A percentile compares a stretch with the other conserved stretches of the same genome.
Evolutionary conservation across 2,329 filamentous ascomycete species (phyloP).

Genomic region (Stemphylium vesicarium): DNA sequence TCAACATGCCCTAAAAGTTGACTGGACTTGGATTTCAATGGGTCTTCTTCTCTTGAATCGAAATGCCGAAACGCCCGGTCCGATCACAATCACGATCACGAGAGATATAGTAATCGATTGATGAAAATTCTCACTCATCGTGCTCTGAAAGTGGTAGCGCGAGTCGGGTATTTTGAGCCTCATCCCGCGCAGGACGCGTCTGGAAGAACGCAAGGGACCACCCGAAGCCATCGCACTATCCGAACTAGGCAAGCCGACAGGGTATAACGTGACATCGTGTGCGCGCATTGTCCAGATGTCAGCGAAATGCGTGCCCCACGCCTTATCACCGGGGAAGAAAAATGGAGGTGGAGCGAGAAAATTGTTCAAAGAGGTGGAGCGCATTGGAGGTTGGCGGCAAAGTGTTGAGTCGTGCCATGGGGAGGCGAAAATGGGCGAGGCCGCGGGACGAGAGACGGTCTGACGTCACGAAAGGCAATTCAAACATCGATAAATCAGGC

Average conservation of each 20-base stretch:
- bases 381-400: neutral
- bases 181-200: neutral
- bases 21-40: neutral
- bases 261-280: neutral
- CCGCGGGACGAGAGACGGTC: neutral
- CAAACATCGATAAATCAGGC: neutral
- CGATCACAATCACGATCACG: neutral
- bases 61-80: neutral
- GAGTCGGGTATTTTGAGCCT: neutral
- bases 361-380: neutral
- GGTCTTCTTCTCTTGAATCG: neutral
- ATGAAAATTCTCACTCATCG: neutral
- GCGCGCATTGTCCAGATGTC: neutral
- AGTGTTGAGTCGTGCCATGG: constrained; percentile 6
- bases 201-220: neutral
- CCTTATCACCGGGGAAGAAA: neutral
- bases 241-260: constrained; percentile 1
- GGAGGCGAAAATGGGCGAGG: neutral
- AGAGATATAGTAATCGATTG: neutral
- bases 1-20: neutral
- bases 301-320: neutral
- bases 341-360: constrained; percentile 7
- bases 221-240: neutral
- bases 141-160: too few relatives aligned
- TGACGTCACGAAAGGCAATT: constrained; percentile 17